Evolutionary conservation across 352 stramenopile species (phyloP).

Genomic region (Globisporangium camurandrum): DNA sequence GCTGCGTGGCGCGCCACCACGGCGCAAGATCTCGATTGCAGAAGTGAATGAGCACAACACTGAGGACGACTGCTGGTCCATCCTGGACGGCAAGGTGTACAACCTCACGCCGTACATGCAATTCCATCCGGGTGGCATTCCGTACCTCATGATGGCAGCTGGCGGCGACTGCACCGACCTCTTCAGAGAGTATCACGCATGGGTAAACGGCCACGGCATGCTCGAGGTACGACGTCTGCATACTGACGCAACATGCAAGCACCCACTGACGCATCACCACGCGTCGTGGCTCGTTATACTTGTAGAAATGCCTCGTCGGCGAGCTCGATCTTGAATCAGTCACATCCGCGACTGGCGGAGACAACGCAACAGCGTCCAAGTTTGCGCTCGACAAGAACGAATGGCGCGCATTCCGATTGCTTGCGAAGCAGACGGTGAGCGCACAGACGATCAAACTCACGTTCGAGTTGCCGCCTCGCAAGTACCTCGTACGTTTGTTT

Average conservation of each 20-base stretch:
- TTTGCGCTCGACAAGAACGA: slow-evolving; percentile 55
- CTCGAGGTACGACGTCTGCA: slow-evolving; percentile 34
- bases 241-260: too few relatives aligned
- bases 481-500: slow-evolving; percentile 37
- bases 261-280: too few relatives aligned
- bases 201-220: slow-evolving; percentile 91
- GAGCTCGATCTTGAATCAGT: slow-evolving; percentile 52
- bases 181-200: slow-evolving; percentile 96
- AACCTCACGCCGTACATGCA: slow-evolving; percentile 96
- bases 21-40: slow-evolving; percentile 59
- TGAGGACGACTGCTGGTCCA: slow-evolving; percentile 91
- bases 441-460: slow-evolving; percentile 63
- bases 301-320: slow-evolving; percentile 73
- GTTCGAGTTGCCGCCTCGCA: slow-evolving; percentile 57
- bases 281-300: too few relatives aligned
- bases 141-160: slow-evolving; percentile 87
- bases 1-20: slow-evolving; percentile 41
- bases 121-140: slow-evolving; percentile 96
- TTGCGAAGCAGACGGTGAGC: slow-evolving; percentile 48
- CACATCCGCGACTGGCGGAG: background rate
- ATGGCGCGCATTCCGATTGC: slow-evolving; percentile 59
- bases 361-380: slow-evolving; percentile 18
- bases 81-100: slow-evolving; percentile 90
- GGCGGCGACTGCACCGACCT: slow-evolving; percentile 93
- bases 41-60: slow-evolving; percentile 87